Evolutionary conservation across 78 protist genomes (phyloP).

Genomic region (Isochrysis galbana): DNA sequence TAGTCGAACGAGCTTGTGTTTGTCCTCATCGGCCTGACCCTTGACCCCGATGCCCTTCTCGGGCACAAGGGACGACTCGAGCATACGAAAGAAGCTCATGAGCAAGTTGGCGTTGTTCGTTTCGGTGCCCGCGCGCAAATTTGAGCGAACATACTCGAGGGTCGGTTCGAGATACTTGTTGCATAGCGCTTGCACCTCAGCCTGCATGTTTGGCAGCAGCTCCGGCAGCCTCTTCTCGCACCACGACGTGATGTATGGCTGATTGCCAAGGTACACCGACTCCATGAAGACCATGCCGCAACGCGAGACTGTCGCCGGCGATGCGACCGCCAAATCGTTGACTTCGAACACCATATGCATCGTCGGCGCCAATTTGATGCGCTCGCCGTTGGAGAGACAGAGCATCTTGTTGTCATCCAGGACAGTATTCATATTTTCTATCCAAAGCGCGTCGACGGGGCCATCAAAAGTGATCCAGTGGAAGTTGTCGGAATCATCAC

Average conservation of each 20-base stretch:
- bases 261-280: slow-evolving; percentile 58
- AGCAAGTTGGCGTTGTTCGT: slow-evolving; percentile 44
- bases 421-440: slow-evolving; percentile 81
- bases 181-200: not conserved
- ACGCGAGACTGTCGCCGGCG: slow-evolving; percentile 90
- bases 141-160: slow-evolving; percentile 29
- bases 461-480: slow-evolving; percentile 86
- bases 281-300: slow-evolving; percentile 91
- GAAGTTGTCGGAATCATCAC: slow-evolving; percentile 42
- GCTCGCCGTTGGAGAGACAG: slow-evolving; percentile 84
- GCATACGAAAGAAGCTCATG: not conserved
- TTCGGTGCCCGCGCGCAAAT: slow-evolving; percentile 35
- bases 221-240: not conserved
- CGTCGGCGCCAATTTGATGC: slow-evolving; percentile 76
- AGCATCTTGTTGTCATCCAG: slow-evolving; percentile 86
- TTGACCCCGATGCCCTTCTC: not conserved
- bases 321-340: slow-evolving; percentile 79
- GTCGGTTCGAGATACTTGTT: not conserved
- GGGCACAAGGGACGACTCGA: not conserved
- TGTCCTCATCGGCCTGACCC: not conserved
- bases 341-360: slow-evolving; percentile 80
- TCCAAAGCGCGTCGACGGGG: slow-evolving; percentile 91
- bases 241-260: slow-evolving; percentile 62
- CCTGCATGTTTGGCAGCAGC: not conserved
- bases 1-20: not conserved